Base-by-base conservation (phyloP, 2,329 filamentous ascomycete genomes). In the Microsporum audouinii region DNA sequence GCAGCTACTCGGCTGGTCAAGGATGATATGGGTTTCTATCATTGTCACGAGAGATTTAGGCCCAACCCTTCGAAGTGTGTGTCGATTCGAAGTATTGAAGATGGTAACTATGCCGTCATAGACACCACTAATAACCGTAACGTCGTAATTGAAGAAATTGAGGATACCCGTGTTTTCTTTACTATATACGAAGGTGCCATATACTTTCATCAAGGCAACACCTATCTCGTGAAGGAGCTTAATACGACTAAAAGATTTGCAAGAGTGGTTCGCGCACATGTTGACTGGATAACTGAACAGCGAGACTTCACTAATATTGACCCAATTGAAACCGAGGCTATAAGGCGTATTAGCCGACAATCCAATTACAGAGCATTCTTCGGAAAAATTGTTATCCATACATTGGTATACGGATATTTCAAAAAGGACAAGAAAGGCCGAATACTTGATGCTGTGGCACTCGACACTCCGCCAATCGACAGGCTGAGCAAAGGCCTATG, bases 151-250 rank as follows among this genome's bases (percentile, higher is more conserved):
- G 94, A 99, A 77, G 91, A 97, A 74, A 82, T 99, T n/a, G 94
- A 97, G 74, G 89, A 91, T 1, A 94, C 88, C 1, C 85, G 94
- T n/a, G 92, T 92, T 0, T 92, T 90, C 66, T 97, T 96, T 74
- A 96, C 91, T 1, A 83, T 99, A 63, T 99, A 99, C 73, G 92
- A 97, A 72, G 94, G 94, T 10, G 94, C 90, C 51, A 96, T 99
- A 64, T 99, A 95, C 76, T 79, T 99, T 3, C 94, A 99, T 68
- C 94, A 99, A 75, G 94, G 94, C n/a, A 85, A 85, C 65, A 92
- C 87, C 1, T 99, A 96, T 70, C 81, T 97, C 1, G 89, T 99
- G 59, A 88, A 90, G 67, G 91, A 97, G 67, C 91, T 97, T 69
- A 84, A 84, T 64, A 87, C 88, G 0, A 89, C 94, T 38, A 82